Percentiles rank a stretch among this genome's conserved stretches.
Evolutionary conservation across 345 rosid genomes (phyloP).

Genomic region (Ceriops zippeliana): DNA sequence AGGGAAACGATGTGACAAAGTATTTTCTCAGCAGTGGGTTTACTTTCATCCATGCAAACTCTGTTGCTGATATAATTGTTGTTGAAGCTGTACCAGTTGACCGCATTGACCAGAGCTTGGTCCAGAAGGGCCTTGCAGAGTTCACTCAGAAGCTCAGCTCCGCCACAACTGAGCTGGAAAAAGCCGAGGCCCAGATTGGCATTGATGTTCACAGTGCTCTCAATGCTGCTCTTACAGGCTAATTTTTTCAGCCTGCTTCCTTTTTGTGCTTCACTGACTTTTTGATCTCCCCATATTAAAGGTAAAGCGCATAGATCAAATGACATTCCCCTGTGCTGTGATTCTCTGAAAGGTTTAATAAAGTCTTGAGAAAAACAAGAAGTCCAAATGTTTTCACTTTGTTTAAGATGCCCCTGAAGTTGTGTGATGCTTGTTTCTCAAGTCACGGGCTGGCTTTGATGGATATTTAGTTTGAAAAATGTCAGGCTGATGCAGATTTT

Average conservation of each 20-base stretch:
- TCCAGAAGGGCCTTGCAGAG: constrained; percentile 80
- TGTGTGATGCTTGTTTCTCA: neutral
- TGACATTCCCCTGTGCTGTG: constrained; percentile 11
- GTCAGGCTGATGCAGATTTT: no score
- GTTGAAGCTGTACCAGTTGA: constrained; percentile 78
- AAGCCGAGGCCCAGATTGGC: constrained; percentile 86
- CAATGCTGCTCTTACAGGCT: constrained; percentile 51
- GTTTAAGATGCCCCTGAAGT: neutral
- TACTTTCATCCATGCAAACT: constrained; percentile 74
- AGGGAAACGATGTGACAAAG: constrained; percentile 63
- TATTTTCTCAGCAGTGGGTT: constrained; percentile 88
- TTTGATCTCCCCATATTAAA: constrained; percentile 16
- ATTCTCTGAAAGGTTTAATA: constrained; percentile 16
- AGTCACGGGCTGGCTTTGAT: neutral
- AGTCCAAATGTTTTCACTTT: neutral
- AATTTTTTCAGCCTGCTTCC: constrained; percentile 6
- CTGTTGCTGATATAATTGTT: constrained; percentile 66
- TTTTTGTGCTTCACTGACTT: constrained; percentile 19
- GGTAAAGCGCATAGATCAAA: constrained; percentile 12
- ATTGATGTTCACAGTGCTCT: constrained; percentile 71
- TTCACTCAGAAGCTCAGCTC: constrained; percentile 69
- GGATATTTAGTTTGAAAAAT: no score
- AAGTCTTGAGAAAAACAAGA: constrained; percentile 14
- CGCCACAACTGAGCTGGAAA: constrained; percentile 74
- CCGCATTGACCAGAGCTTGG: constrained; percentile 59